Conservation (phyloP, 2,329 filamentous ascomycete species). For the Epichloe coenophiala region DNA sequence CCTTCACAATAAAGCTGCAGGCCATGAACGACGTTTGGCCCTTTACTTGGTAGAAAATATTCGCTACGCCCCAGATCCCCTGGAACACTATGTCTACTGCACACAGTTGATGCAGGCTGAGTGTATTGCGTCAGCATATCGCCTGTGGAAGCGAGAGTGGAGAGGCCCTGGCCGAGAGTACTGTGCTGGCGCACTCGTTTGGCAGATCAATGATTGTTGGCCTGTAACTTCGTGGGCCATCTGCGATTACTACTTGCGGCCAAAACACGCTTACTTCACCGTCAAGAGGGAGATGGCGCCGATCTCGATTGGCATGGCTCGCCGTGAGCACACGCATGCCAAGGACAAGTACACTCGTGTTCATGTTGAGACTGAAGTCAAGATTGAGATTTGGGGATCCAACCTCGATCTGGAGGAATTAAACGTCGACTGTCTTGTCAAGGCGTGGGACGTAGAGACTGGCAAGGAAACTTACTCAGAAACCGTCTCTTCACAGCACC, state of each 20-base stretch:
- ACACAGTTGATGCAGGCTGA: slow-evolving; percentile 60
- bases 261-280: slow-evolving; percentile 67
- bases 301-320: slow-evolving; percentile 55
- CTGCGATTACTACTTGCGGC: slow-evolving; percentile 64
- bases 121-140: slow-evolving; percentile 49
- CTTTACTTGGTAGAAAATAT: slow-evolving; percentile 88
- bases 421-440: slow-evolving; percentile 39
- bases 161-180: slow-evolving; percentile 55
- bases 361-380: slow-evolving; percentile 32
- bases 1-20: slow-evolving; percentile 92
- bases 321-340: slow-evolving; percentile 34
- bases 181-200: slow-evolving; percentile 65
- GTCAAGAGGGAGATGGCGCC: slow-evolving; percentile 67
- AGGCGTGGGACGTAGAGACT: slow-evolving; percentile 48
- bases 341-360: slow-evolving; percentile 43
- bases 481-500: slow-evolving; percentile 27
- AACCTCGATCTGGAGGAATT: slow-evolving; percentile 41
- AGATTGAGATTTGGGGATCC: slow-evolving; percentile 50
- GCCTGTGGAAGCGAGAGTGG: slow-evolving; percentile 66
- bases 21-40: slow-evolving; percentile 75
- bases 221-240: slow-evolving; percentile 70
- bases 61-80: slow-evolving; percentile 44
- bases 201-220: slow-evolving; percentile 84
- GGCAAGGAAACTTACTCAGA: slow-evolving; percentile 39
- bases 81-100: slow-evolving; percentile 58